These are phyloP conservation scores for Naganishia antarctica DNA, from an alignment of 768 basidiomycete species.

Conservation along the genomic window DNA sequence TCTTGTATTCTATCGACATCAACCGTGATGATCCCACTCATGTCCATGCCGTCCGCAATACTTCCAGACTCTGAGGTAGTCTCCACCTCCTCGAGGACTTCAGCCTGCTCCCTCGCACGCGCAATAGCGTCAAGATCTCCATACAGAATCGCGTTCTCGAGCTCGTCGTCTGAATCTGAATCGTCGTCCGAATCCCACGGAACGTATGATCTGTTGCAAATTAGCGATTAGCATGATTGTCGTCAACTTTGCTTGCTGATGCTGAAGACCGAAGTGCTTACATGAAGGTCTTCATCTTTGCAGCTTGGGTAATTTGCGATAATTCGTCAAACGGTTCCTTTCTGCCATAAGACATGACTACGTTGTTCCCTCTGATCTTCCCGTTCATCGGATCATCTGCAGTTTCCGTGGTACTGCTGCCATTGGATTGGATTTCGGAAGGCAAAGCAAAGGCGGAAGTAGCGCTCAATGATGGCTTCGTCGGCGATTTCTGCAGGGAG, in stretches of 20 bases:
- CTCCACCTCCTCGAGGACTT: conserved; percentile 7
- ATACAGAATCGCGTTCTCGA: conserved; percentile 14
- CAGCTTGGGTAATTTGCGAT: conserved; percentile 4
- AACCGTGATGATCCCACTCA: conserved; percentile 14
- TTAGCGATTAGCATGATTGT: background rate
- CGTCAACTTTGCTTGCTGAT: conserved; percentile 13
- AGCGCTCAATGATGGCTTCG: background rate
- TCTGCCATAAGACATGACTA: conserved; percentile 9
- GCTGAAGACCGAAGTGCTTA: too few species aligned
- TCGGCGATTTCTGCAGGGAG: conserved; percentile 6
- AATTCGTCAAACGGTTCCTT: conserved; percentile 16
- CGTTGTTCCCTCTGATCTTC: background rate
- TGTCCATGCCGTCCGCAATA: conserved; percentile 13
- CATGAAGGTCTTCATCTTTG: conserved; percentile 12
- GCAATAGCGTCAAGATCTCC: conserved; percentile 20
- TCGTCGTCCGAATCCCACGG: conserved; percentile 19
- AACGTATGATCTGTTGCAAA: conserved; percentile 9
- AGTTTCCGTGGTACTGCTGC: background rate
- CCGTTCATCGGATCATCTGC: conserved; percentile 10
- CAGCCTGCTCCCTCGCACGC: conserved; percentile 1
- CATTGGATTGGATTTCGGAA: background rate
- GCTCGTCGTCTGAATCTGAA: conserved; percentile 14
- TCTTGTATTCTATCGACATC: conserved; percentile 1
- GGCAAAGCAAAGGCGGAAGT: background rate
- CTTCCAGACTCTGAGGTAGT: conserved; percentile 16